Conservation (phyloP, 2,329 filamentous ascomycete species). For the Monilinia laxa region DNA sequence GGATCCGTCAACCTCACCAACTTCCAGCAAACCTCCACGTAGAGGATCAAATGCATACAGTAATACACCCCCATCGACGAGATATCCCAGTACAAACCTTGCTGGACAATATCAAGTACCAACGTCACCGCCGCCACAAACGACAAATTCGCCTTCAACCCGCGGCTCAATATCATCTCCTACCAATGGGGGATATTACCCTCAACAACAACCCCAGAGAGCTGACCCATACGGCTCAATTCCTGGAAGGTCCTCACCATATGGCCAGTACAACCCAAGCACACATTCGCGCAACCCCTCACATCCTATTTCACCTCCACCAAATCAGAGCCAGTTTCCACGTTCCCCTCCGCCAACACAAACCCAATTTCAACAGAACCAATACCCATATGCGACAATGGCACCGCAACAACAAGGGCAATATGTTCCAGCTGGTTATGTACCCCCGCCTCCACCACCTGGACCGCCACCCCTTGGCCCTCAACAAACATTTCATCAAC, state of each 20-base stretch:
- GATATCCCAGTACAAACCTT: slow-evolving; percentile 56
- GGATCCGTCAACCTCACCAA: slow-evolving; percentile 55
- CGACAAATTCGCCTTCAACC: slow-evolving; percentile 40
- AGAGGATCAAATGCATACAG: slow-evolving; percentile 39
- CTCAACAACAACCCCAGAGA: slow-evolving; percentile 27
- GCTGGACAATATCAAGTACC: slow-evolving; percentile 60
- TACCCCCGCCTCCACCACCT: slow-evolving; percentile 66
- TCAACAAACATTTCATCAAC: slow-evolving; percentile 50
- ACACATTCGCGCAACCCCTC: slow-evolving; percentile 39
- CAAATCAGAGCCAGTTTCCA: slow-evolving; percentile 51
- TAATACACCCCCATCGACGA: slow-evolving; percentile 43
- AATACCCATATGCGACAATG: slow-evolving; percentile 34
- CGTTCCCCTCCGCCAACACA: slow-evolving; percentile 65
- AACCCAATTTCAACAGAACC: slow-evolving; percentile 37
- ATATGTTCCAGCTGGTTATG: slow-evolving; percentile 60
- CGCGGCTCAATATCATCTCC: slow-evolving; percentile 47
- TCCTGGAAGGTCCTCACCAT: slow-evolving; percentile 49
- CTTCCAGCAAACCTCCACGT: slow-evolving; percentile 42
- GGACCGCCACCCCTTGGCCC: slow-evolving; percentile 56
- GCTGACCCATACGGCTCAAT: slow-evolving; percentile 12
- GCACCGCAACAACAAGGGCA: slow-evolving; percentile 44
- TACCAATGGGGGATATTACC: slow-evolving; percentile 42
- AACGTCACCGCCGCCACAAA: slow-evolving; percentile 48
- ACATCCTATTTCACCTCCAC: slow-evolving; percentile 37
- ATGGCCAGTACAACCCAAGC: slow-evolving; percentile 47